These are phyloP conservation scores for Raddia guianensis DNA, from an alignment of 176 grass and related monocot genomes.

Conservation along the genomic window DNA sequence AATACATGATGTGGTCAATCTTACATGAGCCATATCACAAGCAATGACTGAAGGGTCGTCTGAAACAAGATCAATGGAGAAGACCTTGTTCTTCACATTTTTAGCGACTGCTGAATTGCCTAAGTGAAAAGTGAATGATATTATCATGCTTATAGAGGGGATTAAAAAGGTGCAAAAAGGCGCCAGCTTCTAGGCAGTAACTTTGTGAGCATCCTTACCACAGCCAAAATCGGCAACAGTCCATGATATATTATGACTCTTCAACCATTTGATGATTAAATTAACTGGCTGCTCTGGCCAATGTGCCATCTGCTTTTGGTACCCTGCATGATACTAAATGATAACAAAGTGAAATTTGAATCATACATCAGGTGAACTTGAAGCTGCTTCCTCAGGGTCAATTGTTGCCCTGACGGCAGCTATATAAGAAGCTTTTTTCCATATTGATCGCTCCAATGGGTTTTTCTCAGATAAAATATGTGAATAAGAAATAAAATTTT, in stretches of 20 bases:
- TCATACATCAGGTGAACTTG: slow-evolving; percentile 11
- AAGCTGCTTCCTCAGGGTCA: background rate
- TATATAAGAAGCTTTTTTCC: background rate
- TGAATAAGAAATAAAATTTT: slow-evolving; percentile 1
- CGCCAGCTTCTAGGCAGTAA: slow-evolving; percentile 1
- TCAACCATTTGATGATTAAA: slow-evolving; percentile 84
- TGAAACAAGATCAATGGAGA: slow-evolving; percentile 97
- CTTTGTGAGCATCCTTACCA: slow-evolving; percentile 56
- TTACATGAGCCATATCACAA: slow-evolving; percentile 99
- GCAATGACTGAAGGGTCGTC: slow-evolving; percentile 81
- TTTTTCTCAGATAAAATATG: slow-evolving; percentile 6
- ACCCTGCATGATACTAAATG: slow-evolving; percentile 98
- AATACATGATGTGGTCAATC: slow-evolving; percentile 27
- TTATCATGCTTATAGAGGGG: slow-evolving; percentile 8
- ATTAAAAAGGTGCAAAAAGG: slow-evolving; percentile 30
- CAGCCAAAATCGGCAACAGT: slow-evolving; percentile 97
- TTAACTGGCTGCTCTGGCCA: slow-evolving; percentile 95
- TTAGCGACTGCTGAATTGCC: slow-evolving; percentile 78
- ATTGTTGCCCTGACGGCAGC: slow-evolving; percentile 11
- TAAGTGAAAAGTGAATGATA: slow-evolving; percentile 39
- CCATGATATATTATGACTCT: slow-evolving; percentile 66
- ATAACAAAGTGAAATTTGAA: slow-evolving; percentile 39
- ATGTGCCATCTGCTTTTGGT: slow-evolving; percentile 86
- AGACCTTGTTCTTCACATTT: slow-evolving; percentile 96
- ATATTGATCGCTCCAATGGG: slow-evolving; percentile 1